Evolutionary conservation across 192 early-diverging fungal species (phyloP).

Genomic region (Dissophora ornata): DNA sequence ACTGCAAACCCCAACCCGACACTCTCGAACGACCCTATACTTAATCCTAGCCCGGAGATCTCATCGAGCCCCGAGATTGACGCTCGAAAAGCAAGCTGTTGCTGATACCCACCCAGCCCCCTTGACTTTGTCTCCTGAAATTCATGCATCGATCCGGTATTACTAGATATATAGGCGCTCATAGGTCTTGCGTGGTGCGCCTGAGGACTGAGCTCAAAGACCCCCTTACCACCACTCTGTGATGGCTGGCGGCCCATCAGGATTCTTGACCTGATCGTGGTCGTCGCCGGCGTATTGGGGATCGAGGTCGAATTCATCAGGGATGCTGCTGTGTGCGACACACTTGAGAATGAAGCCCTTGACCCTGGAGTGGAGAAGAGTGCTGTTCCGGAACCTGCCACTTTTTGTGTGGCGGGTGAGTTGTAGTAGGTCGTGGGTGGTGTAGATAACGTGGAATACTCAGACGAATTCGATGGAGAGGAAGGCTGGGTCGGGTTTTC

Average conservation of each 20-base stretch:
- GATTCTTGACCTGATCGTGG: neutral
- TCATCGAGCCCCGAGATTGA: conserved; percentile 16
- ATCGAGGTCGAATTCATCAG: conserved; percentile 23
- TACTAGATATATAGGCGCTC: conserved; percentile 27
- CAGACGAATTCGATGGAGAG: conserved; percentile 26
- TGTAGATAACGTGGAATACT: conserved; percentile 18
- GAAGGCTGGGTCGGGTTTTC: conserved; percentile 13
- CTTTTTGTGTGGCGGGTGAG: conserved; percentile 22
- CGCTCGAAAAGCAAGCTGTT: conserved; percentile 17
- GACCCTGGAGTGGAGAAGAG: conserved; percentile 22
- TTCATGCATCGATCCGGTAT: conserved; percentile 15
- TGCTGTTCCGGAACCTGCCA: neutral
- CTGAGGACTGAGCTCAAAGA: conserved; percentile 22
- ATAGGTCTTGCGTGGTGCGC: conserved; percentile 30
- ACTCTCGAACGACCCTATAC: neutral
- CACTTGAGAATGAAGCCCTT: conserved; percentile 2
- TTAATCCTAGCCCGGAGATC: neutral
- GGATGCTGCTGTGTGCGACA: neutral
- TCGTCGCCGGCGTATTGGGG: neutral
- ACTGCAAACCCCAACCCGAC: no score
- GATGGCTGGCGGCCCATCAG: conserved; percentile 17
- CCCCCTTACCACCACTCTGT: conserved; percentile 3
- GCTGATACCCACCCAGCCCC: conserved; percentile 10
- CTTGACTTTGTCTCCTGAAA: conserved; percentile 21
- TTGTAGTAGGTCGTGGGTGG: conserved; percentile 22